Evolutionary conservation across 768 basidiomycete genomes (phyloP).

Genomic region (Hypholoma fasciculare): DNA sequence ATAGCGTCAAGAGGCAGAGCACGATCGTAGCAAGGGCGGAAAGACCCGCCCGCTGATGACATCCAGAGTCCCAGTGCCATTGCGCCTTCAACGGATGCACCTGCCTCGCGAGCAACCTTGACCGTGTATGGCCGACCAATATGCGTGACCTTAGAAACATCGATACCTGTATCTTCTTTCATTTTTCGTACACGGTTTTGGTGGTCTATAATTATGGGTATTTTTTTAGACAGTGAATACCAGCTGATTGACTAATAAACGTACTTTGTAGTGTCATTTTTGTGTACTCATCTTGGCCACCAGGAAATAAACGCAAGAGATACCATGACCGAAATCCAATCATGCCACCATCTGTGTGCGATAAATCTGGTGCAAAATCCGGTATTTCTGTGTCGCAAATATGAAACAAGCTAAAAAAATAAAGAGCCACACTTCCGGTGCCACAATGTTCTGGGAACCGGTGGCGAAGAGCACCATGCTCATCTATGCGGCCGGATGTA

Average conservation of each 20-base stretch:
- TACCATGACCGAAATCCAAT: too few species aligned
- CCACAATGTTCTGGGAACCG: slow-evolving; percentile 25
- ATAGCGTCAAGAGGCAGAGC: slow-evolving; percentile 26
- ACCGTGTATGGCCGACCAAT: background rate
- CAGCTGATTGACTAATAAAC: too few species aligned
- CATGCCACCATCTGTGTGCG: too few species aligned
- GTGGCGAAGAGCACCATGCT: slow-evolving; percentile 29
- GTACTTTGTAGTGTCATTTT: too few species aligned
- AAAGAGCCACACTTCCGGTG: slow-evolving; percentile 23
- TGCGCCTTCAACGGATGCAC: background rate
- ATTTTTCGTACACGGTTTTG: slow-evolving; percentile 1
- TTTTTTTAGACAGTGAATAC: too few species aligned
- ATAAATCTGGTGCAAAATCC: slow-evolving; percentile 24
- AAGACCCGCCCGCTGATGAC: background rate
- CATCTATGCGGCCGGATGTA: slow-evolving; percentile 27
- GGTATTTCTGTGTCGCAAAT: slow-evolving; percentile 15
- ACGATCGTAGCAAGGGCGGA: slow-evolving; percentile 27
- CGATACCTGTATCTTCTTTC: slow-evolving; percentile 1
- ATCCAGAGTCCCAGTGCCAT: slow-evolving; percentile 10
- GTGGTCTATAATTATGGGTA: too few species aligned
- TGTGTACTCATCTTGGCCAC: too few species aligned
- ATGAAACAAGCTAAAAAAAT: slow-evolving; percentile 30
- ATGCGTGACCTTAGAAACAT: slow-evolving; percentile 3
- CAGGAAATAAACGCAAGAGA: too few species aligned
- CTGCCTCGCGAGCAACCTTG: background rate